Percentiles rank a stretch among this genome's conserved stretches.
Evolutionary conservation across 2,329 filamentous ascomycete genomes (phyloP).

Genomic region (Bisporella sp.): DNA sequence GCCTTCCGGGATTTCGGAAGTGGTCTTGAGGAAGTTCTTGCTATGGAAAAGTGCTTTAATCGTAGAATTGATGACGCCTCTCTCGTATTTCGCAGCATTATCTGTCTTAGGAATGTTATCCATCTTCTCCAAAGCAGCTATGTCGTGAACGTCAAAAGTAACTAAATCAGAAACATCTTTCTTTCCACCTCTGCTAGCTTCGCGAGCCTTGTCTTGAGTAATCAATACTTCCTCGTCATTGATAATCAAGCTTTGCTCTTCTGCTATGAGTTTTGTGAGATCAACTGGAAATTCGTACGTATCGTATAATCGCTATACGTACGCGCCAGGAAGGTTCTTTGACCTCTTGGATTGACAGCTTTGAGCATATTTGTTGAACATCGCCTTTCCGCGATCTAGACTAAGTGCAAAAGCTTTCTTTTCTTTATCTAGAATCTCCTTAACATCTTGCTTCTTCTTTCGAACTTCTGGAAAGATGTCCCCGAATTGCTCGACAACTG

Average conservation of each 20-base stretch:
- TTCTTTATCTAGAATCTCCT: constrained; percentile 90
- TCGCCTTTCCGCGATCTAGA: constrained; percentile 84
- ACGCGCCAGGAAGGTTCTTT: constrained; percentile 65
- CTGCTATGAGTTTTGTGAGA: constrained; percentile 91
- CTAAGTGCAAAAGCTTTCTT: constrained; percentile 91
- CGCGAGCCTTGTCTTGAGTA: constrained; percentile 80
- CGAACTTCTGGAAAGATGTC: constrained; percentile 90
- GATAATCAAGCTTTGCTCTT: constrained; percentile 79
- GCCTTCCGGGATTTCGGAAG: constrained; percentile 64
- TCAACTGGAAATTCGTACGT: constrained; percentile 97
- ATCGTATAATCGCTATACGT: constrained; percentile 95
- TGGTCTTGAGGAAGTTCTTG: constrained; percentile 70
- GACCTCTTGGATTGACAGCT: constrained; percentile 64
- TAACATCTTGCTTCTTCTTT: constrained; percentile 83
- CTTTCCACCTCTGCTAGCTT: constrained; percentile 93
- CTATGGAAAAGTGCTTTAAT: constrained; percentile 83
- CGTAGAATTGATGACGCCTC: constrained; percentile 66
- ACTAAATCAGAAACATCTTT: constrained; percentile 75
- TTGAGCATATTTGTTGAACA: constrained; percentile 87
- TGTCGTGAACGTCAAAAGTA: constrained; percentile 90
- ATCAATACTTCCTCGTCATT: constrained; percentile 80
- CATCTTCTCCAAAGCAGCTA: constrained; percentile 71
- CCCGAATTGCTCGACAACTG: constrained; percentile 84
- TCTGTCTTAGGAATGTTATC: constrained; percentile 72
- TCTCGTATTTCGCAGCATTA: constrained; percentile 75